A percentile compares a stretch with the other conserved stretches of the same genome.
Evolutionary conservation across 179 eudicot genomes (phyloP).

Genomic region (Beta macrorhiza): DNA sequence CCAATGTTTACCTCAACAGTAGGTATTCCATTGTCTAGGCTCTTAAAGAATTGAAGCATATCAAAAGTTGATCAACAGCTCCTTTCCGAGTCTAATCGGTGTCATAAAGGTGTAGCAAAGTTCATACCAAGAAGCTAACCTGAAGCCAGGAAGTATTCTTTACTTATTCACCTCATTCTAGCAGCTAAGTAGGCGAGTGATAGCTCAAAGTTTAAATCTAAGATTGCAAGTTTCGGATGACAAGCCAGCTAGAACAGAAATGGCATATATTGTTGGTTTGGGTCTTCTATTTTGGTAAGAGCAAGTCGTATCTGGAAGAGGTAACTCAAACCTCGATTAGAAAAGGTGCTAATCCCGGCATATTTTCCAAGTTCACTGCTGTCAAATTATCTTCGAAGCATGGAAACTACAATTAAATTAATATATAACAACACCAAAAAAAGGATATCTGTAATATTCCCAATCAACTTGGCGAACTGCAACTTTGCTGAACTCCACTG

Average conservation of each 20-base stretch:
- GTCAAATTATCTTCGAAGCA: not conserved
- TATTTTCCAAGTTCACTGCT: not conserved
- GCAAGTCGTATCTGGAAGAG: not conserved
- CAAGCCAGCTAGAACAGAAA: not conserved
- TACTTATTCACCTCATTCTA: not conserved
- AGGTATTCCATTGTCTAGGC: not conserved
- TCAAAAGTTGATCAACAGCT: not conserved
- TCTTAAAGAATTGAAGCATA: not conserved
- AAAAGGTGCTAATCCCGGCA: not conserved
- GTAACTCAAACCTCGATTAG: not conserved
- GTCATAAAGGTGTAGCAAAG: not conserved
- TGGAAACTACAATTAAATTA: not conserved
- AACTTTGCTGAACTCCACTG: constrained; percentile 84
- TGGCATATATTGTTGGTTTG: not conserved
- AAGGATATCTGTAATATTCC: constrained; percentile 99
- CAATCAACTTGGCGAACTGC: constrained; percentile 82
- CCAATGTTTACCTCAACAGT: not conserved
- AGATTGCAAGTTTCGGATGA: not conserved
- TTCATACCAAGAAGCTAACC: not conserved
- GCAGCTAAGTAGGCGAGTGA: not conserved
- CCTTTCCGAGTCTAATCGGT: not conserved
- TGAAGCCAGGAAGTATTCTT: not conserved
- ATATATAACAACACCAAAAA: not conserved
- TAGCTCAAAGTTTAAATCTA: not conserved
- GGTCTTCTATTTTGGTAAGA: not conserved